Evolutionary conservation across 164 flowering plant genomes (phyloP), one percentile per base, ranked within the genome.

Genomic region (Annona cherimola): DNA sequence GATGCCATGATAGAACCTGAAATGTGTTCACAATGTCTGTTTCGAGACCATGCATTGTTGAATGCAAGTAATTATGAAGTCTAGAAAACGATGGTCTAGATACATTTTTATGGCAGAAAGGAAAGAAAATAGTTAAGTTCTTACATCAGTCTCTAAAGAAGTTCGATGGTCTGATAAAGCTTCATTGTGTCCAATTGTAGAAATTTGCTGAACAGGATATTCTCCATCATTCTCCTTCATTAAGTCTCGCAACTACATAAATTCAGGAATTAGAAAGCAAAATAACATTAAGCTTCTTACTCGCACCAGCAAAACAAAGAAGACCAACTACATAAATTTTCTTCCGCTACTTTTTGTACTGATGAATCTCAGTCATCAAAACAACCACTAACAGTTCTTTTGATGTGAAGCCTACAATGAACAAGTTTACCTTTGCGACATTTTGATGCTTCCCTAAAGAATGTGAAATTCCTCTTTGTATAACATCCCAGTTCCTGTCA

Each of bases 81-180:
- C 9, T 50, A 50, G 45, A n/a, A 43, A 63, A 20, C 19, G 41
- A 26, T 26, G 35, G 35, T 26, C 35, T 26, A 26, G 35, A 26
- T 26, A 26, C 35, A 26, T 26, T 26, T 26, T 26, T 26, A 1
- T 26, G 35, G 35, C 35, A 26, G 35, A 26, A 0, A 26, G 35
- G 35, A 26, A 26, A 26, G 35, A 26, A 26, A 26, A 26, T 26
- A 26, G 35, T 26, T 26, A 26, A 72, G 16, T 70, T 45, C 94
- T 83, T 85, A 91, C 98, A 83, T 93, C 98, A 54, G 81, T 88
- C 75, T 91, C 96, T 86, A 93, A 79, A 55, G 93, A 87, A 71
- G 85, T 84, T 71, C 85, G 83, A 62, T 88, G 84, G 63, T 78
- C 84, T 39, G 86, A 74, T 65, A 84, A 75, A 74, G 71, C 45